Base-by-base conservation (phyloP, 495 filamentous ascomycete species). In the Aspergillus nidulans region DNA sequence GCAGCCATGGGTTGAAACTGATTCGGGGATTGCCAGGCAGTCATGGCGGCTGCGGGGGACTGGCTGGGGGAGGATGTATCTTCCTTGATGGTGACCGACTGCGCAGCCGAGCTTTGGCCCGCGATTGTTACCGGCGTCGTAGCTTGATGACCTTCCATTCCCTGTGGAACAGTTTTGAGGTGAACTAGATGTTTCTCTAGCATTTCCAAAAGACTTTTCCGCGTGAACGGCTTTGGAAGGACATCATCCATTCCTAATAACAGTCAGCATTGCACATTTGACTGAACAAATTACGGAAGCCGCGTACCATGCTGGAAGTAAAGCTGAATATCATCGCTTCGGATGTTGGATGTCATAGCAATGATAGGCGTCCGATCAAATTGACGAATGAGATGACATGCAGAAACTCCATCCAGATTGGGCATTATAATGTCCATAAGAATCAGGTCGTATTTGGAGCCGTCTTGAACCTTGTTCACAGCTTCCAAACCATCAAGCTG, bases 381-480 rank as follows among this genome's bases (percentile, higher is more conserved):
- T 67, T 96, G 89, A 52, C 95, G 87, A 58, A 98, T 96, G 53
- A 95, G 84, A 64, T 91, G 89, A 44, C 91, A 96, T 21, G 94
- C 94, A 9, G 91, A 95, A 25, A 97, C 91, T 46, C 94, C 94
- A 65, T 97, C 94, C 16, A 98, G 77, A 63, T 92, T 86, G 15
- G 94, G 94, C 92, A 98, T 97, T 56, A 97, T 95, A 61, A 98
- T 97, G 73, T 97, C 95, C 94, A 98, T 98, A 40, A 97, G 81
- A 41, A 98, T 90, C 38, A 98, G 72, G 65, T 97, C 92, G 69
- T 95, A 97, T 30, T 88, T 90, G 16, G 85, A 83, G 15, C 87
- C 86, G 28, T 77, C 74, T 65, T 89, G 91, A 63, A 96, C 85
- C 68, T 95, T 97, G 67, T 89, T 90, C 38, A 97, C 92, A 44